These are phyloP conservation scores for Rhizophora mangle DNA, from an alignment of 345 rosid species.

Conservation along the genomic window DNA sequence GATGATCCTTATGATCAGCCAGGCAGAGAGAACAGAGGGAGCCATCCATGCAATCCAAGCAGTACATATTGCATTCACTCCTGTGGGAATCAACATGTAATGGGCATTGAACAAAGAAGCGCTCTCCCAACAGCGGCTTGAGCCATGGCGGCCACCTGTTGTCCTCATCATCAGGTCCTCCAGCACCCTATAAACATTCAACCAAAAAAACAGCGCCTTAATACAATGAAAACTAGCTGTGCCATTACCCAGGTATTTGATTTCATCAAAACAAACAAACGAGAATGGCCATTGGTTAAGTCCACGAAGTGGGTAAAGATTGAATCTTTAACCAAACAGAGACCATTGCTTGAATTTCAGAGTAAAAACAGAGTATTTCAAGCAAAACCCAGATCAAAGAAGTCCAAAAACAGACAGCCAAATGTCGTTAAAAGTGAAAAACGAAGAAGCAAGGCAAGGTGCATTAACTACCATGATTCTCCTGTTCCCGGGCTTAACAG, in stretches of 20 bases:
- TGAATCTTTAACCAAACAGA: not conserved
- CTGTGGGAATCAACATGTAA: conserved; percentile 63
- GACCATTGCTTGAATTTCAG: not conserved
- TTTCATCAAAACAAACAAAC: not conserved
- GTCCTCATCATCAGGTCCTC: conserved; percentile 69
- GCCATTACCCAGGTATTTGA: not conserved
- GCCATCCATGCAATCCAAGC: conserved; percentile 63
- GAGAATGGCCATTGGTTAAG: conserved; percentile 23
- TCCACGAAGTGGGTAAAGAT: not conserved
- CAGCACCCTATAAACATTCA: conserved; percentile 43
- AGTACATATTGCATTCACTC: conserved; percentile 85
- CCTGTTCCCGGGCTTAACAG: conserved; percentile 71
- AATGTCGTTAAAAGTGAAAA: conserved; percentile 1
- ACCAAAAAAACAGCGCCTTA: not conserved
- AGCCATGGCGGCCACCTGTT: conserved; percentile 72
- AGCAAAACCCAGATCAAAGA: conserved; percentile 18
- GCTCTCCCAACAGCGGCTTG: conserved; percentile 64
- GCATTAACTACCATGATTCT: conserved; percentile 63
- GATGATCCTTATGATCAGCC: conserved; percentile 60
- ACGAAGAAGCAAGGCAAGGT: not conserved
- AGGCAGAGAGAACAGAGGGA: conserved; percentile 78
- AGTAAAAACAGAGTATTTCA: conserved; percentile 11
- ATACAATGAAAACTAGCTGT: conserved; percentile 1
- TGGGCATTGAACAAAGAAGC: conserved; percentile 62
- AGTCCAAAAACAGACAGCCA: not conserved